phyloP scores from a whole-genome alignment of 768 basidiomycete species.

The Cystofilobasidium ferigula region DNA sequence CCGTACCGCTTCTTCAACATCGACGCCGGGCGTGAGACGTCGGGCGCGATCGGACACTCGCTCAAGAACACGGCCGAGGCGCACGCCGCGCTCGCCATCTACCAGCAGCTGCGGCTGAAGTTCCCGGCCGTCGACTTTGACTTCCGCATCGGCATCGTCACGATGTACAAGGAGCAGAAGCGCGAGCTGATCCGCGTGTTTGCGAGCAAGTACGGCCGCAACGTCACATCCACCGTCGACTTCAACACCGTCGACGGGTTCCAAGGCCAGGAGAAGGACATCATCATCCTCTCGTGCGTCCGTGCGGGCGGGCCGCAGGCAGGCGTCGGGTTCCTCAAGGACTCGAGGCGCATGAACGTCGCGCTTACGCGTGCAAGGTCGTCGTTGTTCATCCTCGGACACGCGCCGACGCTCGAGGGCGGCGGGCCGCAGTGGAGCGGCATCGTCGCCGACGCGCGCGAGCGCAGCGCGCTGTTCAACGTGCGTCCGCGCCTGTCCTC shows the following conservation, averaged over 20 bases:
- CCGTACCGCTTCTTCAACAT: slow-evolving; percentile 86
- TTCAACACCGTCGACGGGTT: slow-evolving; percentile 99
- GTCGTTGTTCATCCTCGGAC: slow-evolving; percentile 84
- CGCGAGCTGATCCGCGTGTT: slow-evolving; percentile 61
- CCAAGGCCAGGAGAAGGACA: slow-evolving; percentile 97
- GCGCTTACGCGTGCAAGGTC: slow-evolving; percentile 58
- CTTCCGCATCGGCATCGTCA: slow-evolving; percentile 59
- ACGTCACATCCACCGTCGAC: slow-evolving; percentile 61
- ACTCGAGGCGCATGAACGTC: slow-evolving; percentile 38
- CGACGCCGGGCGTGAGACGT: slow-evolving; percentile 51
- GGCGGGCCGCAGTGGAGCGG: slow-evolving; percentile 64
- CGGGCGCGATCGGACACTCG: slow-evolving; percentile 53
- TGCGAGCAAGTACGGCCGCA: slow-evolving; percentile 55
- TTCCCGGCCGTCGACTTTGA: slow-evolving; percentile 48
- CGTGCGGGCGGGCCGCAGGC: slow-evolving; percentile 72
- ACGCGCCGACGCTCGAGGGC: slow-evolving; percentile 76
- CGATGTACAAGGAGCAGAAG: slow-evolving; percentile 91
- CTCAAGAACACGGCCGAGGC: slow-evolving; percentile 66
- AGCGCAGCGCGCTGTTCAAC: slow-evolving; percentile 52
- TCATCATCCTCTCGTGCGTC: slow-evolving; percentile 95
- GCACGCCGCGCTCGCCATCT: slow-evolving; percentile 63
- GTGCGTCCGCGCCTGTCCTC: slow-evolving; percentile 42
- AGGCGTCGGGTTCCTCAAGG: slow-evolving; percentile 73
- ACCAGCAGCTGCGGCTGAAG: slow-evolving; percentile 55
- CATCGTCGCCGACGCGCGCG: slow-evolving; percentile 65